Evolutionary conservation across 768 basidiomycete genomes (phyloP), one percentile per base, ranked within the genome.

Genomic region (Cantharellus cinnabarinus): DNA sequence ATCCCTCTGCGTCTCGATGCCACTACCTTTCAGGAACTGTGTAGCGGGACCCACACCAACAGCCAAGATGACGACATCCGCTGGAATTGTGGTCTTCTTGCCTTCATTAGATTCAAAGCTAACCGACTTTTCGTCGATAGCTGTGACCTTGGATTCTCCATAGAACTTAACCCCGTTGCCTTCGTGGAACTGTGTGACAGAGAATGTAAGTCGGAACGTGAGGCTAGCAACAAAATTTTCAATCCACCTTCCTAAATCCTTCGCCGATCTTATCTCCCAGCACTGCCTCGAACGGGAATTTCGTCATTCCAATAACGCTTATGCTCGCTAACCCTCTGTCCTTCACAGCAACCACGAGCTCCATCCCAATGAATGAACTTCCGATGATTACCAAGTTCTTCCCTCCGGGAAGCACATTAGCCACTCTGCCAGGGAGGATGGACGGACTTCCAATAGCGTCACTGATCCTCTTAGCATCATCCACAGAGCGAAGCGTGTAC

Each of bases 361-460:
- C 87, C 88, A 95, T 88, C 59, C 84, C 80, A 65, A 95, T 95
- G 72, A 93, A 95, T 10, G 84, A 87, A 56, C 81, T 84, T 2
- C 91, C 91, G 62, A 94, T 82, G 7, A 93, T 77, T 40, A 89
- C 88, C 61, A 84, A 68, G 55, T 74, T 74, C 69, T 89, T 85
- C 41, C 83, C 83, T 59, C 93, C 74, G 5, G 89, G 89, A 10
- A 93, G 76, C 44, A 48, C 44, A 10, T 10, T 29, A 29, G 10
- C 44, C 10, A 48, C 10, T 48, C 1, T 10, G 20, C 20, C 20
- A 0, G 20, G 20, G 20, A 29, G 20, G 20, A 29, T 29, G 20
- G 20, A 29, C 20, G 20, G 20, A 29, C 20, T 0, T 29, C 20
- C 20, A 29, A 29, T 29, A 29, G 20, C 20, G 20, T 29, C 20